Conservation (phyloP, 148 eudicot genomes). For the Heliamphora exappendiculata region DNA sequence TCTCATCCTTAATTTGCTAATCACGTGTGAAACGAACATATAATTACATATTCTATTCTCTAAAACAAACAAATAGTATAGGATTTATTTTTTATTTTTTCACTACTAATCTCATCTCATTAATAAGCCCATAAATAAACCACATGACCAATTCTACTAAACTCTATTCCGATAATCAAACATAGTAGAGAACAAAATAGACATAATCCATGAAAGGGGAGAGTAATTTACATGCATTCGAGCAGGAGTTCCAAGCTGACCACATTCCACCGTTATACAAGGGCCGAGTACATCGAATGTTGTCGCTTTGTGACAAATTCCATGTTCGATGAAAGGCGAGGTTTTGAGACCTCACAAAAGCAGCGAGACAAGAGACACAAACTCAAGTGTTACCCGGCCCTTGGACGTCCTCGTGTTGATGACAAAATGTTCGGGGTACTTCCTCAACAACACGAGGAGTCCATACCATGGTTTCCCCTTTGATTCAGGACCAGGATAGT, state of each 20-base stretch:
- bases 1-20: no score
- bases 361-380: slow-evolving; percentile 77
- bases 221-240: neutral
- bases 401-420: slow-evolving; percentile 72
- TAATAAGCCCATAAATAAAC: neutral
- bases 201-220: neutral
- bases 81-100: no score
- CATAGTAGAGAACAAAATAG: neutral
- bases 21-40: no score
- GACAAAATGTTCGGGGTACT: slow-evolving; percentile 83
- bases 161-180: neutral
- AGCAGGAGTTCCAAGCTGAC: neutral
- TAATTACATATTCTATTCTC: no score
- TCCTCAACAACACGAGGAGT: slow-evolving; percentile 69
- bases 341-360: slow-evolving; percentile 33
- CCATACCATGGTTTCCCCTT: slow-evolving; percentile 82
- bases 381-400: slow-evolving; percentile 64
- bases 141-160: neutral
- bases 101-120: no score
- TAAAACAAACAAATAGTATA: no score
- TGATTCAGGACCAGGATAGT: slow-evolving; percentile 53
- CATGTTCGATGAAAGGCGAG: neutral
- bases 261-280: neutral
- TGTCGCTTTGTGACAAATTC: neutral
- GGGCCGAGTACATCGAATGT: neutral